phyloP scores from a whole-genome alignment of 2,329 filamentous ascomycete genomes.

The Fusarium sp. region DNA sequence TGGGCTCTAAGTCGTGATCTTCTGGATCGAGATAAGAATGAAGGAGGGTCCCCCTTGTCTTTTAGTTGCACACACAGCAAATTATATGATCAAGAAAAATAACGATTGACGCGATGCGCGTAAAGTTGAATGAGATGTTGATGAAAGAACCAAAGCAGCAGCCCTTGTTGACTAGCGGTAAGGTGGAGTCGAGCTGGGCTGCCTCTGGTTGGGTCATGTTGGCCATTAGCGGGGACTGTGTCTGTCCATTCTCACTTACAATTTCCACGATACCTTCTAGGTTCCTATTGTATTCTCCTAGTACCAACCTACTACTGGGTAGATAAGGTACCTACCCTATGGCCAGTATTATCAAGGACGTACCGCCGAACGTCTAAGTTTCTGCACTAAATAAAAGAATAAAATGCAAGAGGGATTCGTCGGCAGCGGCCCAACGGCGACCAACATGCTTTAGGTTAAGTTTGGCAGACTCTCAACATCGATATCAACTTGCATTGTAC shows the following conservation, averaged over 20 bases:
- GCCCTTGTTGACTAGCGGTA: background rate
- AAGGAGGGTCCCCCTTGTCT: background rate
- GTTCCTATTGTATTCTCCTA: background rate
- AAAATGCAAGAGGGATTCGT: background rate
- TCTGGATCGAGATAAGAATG: background rate
- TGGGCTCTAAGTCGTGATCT: constrained; percentile 6
- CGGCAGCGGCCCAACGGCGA: background rate
- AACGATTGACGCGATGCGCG: constrained; percentile 30
- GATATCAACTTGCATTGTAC: constrained; percentile 1
- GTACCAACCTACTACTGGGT: too few species aligned
- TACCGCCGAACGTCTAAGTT: constrained; percentile 15
- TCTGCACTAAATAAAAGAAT: background rate
- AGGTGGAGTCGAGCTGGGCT: constrained; percentile 17
- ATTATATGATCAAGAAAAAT: constrained; percentile 17
- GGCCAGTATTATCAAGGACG: too few species aligned
- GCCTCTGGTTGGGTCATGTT: background rate
- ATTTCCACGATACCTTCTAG: too few species aligned
- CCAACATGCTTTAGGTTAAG: background rate
- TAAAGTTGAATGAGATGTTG: constrained; percentile 23
- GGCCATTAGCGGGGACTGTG: background rate
- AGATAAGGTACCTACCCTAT: too few species aligned
- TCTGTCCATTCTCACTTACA: too few species aligned
- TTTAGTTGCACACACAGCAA: background rate
- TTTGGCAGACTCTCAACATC: background rate
- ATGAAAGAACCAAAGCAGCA: constrained; percentile 32